These are phyloP conservation scores for Ilex paraguariensis DNA, from an alignment of 305 asterid genomes.

Conservation along the genomic window DNA sequence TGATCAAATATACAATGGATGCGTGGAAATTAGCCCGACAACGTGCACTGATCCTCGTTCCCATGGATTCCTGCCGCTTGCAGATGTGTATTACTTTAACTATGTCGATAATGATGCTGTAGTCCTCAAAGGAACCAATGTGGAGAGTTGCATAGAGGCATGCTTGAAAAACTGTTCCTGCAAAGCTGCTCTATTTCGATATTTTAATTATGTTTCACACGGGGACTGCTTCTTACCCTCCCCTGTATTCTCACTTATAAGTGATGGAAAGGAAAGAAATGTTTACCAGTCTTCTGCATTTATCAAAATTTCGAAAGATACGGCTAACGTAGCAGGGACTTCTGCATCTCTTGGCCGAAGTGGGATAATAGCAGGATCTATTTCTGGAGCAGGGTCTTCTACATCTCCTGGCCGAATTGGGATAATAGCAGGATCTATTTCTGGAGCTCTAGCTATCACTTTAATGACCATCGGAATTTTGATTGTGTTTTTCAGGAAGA, in stretches of 20 bases:
- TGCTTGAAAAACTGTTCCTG: conserved; percentile 33
- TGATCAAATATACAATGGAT: conserved; percentile 30
- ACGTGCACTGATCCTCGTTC: conserved; percentile 15
- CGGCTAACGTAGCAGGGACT: neutral
- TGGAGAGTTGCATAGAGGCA: conserved; percentile 30
- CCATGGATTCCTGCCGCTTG: conserved; percentile 26
- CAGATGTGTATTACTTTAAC: conserved; percentile 29
- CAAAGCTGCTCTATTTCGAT: conserved; percentile 36
- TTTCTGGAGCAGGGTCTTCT: too few relatives aligned
- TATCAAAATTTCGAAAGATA: conserved; percentile 24
- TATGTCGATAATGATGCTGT: neutral
- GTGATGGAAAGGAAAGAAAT: conserved; percentile 19
- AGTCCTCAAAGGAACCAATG: conserved; percentile 11
- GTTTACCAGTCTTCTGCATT: conserved; percentile 23
- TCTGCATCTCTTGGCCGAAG: neutral
- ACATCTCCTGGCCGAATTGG: neutral
- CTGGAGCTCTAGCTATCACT: conserved; percentile 1
- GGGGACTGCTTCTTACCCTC: conserved; percentile 35
- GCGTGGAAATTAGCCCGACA: conserved; percentile 20
- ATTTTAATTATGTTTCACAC: conserved; percentile 9
- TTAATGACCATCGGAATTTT: conserved; percentile 4
- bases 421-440: conserved; percentile 21
- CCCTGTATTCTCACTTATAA: conserved; percentile 26
- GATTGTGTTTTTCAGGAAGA: conserved; percentile 12
- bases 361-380: neutral